Base-by-base conservation (phyloP, 1,139 yeast genomes). In the Pichia sp. region DNA sequence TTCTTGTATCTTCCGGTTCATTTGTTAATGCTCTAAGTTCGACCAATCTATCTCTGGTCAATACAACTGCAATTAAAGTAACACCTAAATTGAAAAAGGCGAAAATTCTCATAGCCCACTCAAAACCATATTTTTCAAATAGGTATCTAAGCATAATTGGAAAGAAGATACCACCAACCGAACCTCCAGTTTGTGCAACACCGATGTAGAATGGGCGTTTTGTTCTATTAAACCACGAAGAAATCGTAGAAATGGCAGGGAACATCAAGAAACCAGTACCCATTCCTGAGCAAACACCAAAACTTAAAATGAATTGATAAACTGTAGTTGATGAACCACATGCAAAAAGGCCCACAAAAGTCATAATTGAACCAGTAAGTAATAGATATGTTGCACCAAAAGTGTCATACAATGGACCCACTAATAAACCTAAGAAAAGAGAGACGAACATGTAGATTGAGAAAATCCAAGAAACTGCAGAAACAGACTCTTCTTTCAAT, bases 381-480 rank as follows among this genome's bases (percentile, higher is more conserved):
- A 79, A 64, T 11, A 81, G 73, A 20, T 58, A 58, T 14, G 66
- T 61, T 9, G 81, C 72, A 0, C 90, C 90, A 42, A 67, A 68
- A 27, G 67, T 60, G 55, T 84, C 91, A 58, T 82, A 78, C 12
- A 82, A 55, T 3, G 82, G 82, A 0, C 91, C 91, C 28, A 79
- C 76, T 38, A 79, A 66, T 11, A 83, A 76, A 0, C 83, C 81
- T 19, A 82, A 76, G 43, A 79, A 71, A 58, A 79, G 79, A 58
- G 80, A 70, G 21, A 82, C 68, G 49, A 81, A 81, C 52, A 78
- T 62, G 60, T 75, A 76, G 24, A 82, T 59, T 2, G 87, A 78
- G 59, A 83, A 82, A 24, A 84, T 75, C 90, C 89, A 83, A 14
- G 62, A 56, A 6, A 58, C 58, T 12, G 73, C 68, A 0, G 83